Evolutionary conservation across 257 asterid species (phyloP), one percentile per base, ranked within the genome.

Genomic region (Solanum rostratum): DNA sequence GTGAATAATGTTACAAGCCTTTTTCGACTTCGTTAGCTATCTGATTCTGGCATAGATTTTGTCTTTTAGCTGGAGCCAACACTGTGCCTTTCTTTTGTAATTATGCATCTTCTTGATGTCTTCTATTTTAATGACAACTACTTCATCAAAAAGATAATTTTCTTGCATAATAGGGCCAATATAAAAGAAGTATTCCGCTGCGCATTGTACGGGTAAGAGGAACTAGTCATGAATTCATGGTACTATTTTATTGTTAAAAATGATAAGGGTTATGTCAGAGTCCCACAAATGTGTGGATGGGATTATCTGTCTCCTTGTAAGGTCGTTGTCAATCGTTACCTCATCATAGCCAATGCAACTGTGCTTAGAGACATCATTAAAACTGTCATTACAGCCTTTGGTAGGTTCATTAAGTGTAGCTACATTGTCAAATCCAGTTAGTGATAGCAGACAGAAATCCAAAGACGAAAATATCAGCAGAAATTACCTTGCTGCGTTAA

Each of bases 401-500:
- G 41, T 74, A 46, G 39, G 81, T 74, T 46, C 49, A 46, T 46
- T 15, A 46, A 46, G 60, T 14, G 60, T 46, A 74, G 63, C 24
- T 9, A 76, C 22, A 3, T 50, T 16, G 4, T 83, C 80, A 65
- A 41, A 22, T 68, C 81, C 81, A 83, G 80, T 13, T 43, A 68
- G 85, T 41, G 50, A 83, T 39, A 20, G 33, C 69, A 50, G 66
- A 60, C 43, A 82, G 37, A 68, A 24, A 83, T 22, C 79, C 7
- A n/a, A 54, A 80, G 55, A 46, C 63, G 39, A 79, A 50, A 76
- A 84, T 79, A 57, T 65, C 68, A 85, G 68, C 45, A 68, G 69
- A 80, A 54, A 80, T 84, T 93, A 96, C 98, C 99, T 73, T 88
- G 91, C 83, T 94, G 97, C 53, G 98, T 95, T 86, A 96, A 91